These are phyloP conservation scores for Paecilomyces dactylethromorphus DNA, from an alignment of 2,329 filamentous ascomycete species.

Conservation along the genomic window DNA sequence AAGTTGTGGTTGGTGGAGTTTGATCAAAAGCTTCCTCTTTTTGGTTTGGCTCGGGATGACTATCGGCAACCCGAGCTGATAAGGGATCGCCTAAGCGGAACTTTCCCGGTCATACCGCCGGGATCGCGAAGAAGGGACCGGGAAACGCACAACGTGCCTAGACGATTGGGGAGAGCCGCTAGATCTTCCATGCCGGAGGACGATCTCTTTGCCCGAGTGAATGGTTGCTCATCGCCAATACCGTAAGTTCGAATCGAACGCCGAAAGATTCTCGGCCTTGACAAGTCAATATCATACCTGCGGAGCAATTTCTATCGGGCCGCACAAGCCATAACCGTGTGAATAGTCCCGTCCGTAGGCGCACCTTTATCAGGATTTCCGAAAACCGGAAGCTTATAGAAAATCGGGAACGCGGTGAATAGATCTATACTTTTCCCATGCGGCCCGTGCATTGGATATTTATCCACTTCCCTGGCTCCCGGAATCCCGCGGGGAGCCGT, in stretches of 20 bases:
- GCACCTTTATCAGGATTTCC: not conserved
- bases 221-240: not conserved
- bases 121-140: not conserved
- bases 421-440: not conserved
- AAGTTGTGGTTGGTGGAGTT: not conserved
- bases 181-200: not conserved
- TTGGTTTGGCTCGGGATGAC: not conserved
- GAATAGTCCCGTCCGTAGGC: not conserved
- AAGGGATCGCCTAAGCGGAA: not conserved
- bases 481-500: not conserved
- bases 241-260: not conserved
- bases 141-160: not conserved
- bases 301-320: too few species aligned
- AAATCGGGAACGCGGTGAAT: not conserved
- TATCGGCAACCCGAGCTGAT: not conserved
- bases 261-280: too few species aligned
- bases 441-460: not conserved
- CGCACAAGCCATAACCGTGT: not conserved
- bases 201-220: not conserved
- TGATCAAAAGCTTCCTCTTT: not conserved
- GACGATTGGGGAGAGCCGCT: too few species aligned
- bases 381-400: not conserved
- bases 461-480: not conserved
- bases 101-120: not conserved
- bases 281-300: too few species aligned